Evolutionary conservation across 176 grass and related monocot species (phyloP), one percentile per base, ranked within the genome.

Genomic region (Oryza rufipogon): DNA sequence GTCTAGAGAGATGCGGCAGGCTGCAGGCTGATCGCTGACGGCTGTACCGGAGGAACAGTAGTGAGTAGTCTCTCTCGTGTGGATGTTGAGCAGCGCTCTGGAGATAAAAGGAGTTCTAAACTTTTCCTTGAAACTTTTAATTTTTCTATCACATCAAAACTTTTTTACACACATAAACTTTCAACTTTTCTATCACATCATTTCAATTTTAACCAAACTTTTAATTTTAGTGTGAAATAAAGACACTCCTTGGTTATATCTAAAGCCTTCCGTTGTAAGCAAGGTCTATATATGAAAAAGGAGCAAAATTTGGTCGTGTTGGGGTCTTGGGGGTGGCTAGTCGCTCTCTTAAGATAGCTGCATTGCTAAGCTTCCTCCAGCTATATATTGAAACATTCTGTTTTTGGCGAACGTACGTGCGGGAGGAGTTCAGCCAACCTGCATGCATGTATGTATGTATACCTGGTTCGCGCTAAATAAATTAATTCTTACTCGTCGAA

Each of bases 201-300:
- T 28, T 28, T 28, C 1, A 28, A 28, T 28, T 28, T 28, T 2
- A 28, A 28, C 28, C 1, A 28, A 28, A 28, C 28, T 28, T 28
- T 28, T 28, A 28, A 28, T 28, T 28, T 28, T 28, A 28, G 0
- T 28, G 28, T 28, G 2, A 28, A 28, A 1, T 28, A 28, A 28
- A 28, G 1, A 28, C 28, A 28, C 28, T 1, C 28, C 28, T 28
- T 28, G 28, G 44, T 46, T 46, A 46, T 2, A n/a, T 17, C 68
- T 42, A 44, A 38, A 23, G 19, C 69, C 68, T 63, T 82, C 10
- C 11, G 81, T 74, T 48, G 15, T 5, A 83, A 83, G 70, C 54
- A 34, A 16, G 46, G 25, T n/a, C 54, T 2, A 20, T 38, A 38
- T 6, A 58, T 2, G 19, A 20, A n/a, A 58, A 58, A 8, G 2